Base-by-base conservation (phyloP, 208 protist species). In the Phytomonas sp. region DNA sequence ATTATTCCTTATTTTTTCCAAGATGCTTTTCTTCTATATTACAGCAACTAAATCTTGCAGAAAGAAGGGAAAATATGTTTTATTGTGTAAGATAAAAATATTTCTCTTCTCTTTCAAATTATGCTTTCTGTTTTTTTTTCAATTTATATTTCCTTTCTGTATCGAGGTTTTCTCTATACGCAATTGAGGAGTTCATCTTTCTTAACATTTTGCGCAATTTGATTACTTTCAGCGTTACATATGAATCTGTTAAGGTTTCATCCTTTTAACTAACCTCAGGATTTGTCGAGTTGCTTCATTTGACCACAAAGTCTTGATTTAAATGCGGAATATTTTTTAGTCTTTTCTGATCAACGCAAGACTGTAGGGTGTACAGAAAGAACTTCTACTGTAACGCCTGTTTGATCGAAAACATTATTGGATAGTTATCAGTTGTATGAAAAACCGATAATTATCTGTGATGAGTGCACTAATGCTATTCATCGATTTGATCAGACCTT, bases 321-420 rank as follows among this genome's bases (percentile, higher is more conserved):
- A 61, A 70, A 33, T 93, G 88, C 63, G 68, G 71, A 26, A 81
- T 76, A 60, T 29, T 72, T n/a, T 87, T 87, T 26, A 72, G 71
- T n/a, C 36, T 86, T 6, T 77, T 87, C 60, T 67, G 49, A 10
- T 65, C 72, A n/a, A 60, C 69, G 2, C 69, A 70, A 26, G 80
- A 89, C 75, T 93, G 88, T 72, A 76, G 79, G 26, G 75, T 70
- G 23, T 93, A 83, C 60, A 85, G 82, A 0, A 77, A 77, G 2
- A 77, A 88, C 26, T 89, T 78, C 78, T 89, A 83, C 71, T 32
- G 74, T 16, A 69, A 61, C 45, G 45, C 45, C 34, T 93, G 83
- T 70, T 71, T 91, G 14, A 37, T 72, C 4, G 79, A 83, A 4
- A 73, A 62, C 16, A 30, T 88, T 11, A 80, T 83, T 37, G 49